Evolutionary conservation across 1,284 basidiomycete species (phyloP), one percentile per base, ranked within the genome.

Genomic region (Phylloboletellus chloephorus): DNA sequence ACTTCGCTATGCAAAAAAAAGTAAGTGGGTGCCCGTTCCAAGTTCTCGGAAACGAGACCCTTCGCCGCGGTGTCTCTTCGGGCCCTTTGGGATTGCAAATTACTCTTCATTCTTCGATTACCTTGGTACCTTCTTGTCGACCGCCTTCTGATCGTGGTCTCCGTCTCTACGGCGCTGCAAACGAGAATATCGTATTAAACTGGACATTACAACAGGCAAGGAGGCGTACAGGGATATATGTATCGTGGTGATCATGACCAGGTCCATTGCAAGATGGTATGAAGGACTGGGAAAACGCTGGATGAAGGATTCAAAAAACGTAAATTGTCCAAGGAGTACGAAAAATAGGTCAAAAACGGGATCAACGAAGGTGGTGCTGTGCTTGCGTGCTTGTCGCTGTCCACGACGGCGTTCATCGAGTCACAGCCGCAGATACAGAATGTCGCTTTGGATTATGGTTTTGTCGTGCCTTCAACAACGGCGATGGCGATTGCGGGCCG

Each of bases 1-100:
- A 46, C 40, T 57, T 58, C 46, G 41, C 31, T 35, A 35, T 10
- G 19, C 38, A 47, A 37, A 45, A 47, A 37, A 45, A 41, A 28
- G 39, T 23, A 41, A 38, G 20, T 32, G 13, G 22, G 44, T 24
- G 23, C 22, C 41, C 19, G n/a, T 41, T 45, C 32, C 30, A 43
- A 54, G 28, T 34, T 51, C 32, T 37, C 29, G n/a, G 8, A n/a
- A 31, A 21, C 21, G 12, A 22, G 33, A 17, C 34, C 17, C 44
- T 50, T 61, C 56, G 44, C 58, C 54, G 54, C 58, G 54, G 58
- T 59, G 41, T 56, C 55, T 49, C 52, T 61, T 44, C 41, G 37
- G 52, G 12, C n/a, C 8, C 17, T 32, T 60, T 43, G 13, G 23
- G 46, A 47, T 57, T 58, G 30, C 30, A 39, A 55, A 57, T 55